phyloP scores from a whole-genome alignment of 441 rosid genomes.

The Biscutella laevigata region DNA sequence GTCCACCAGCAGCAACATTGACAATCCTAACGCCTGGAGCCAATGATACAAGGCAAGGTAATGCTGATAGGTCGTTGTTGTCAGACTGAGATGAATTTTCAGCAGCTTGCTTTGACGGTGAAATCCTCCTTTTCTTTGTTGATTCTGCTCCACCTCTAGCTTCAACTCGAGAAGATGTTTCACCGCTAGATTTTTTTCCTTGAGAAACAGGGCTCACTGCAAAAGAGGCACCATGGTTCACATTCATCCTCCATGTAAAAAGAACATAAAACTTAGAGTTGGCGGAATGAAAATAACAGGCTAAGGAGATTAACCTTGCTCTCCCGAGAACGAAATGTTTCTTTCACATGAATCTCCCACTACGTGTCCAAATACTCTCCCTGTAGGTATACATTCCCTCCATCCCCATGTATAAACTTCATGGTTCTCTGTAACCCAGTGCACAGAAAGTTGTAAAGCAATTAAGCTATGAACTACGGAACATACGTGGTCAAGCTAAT shows the following conservation, averaged over 20 bases:
- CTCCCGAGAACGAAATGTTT: slow-evolving; percentile 41
- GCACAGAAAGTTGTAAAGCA: background rate
- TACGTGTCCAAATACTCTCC: slow-evolving; percentile 49
- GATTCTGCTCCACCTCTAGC: slow-evolving; percentile 53
- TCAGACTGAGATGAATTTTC: slow-evolving; percentile 59
- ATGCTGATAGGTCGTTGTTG: slow-evolving; percentile 64
- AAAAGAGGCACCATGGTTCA: slow-evolving; percentile 20
- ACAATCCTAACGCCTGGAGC: slow-evolving; percentile 75
- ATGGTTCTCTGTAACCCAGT: slow-evolving; percentile 39
- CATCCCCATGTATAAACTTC: slow-evolving; percentile 98
- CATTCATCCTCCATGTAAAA: background rate
- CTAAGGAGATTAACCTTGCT: slow-evolving; percentile 50
- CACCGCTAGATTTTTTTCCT: slow-evolving; percentile 48
- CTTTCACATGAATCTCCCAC: slow-evolving; percentile 52
- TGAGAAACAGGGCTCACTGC: slow-evolving; percentile 53
- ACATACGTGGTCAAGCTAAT: background rate
- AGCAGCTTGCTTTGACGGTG: slow-evolving; percentile 59
- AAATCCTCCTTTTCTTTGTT: slow-evolving; percentile 61
- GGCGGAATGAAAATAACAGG: background rate
- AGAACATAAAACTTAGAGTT: background rate
- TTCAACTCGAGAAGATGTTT: slow-evolving; percentile 37
- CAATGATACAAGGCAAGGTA: slow-evolving; percentile 80
- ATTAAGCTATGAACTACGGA: background rate
- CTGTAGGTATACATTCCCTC: slow-evolving; percentile 96
- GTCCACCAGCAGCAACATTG: slow-evolving; percentile 91